Evolutionary conservation across 2,329 filamentous ascomycete species (phyloP).

Genomic region (Teratosphaeria nubilosa): DNA sequence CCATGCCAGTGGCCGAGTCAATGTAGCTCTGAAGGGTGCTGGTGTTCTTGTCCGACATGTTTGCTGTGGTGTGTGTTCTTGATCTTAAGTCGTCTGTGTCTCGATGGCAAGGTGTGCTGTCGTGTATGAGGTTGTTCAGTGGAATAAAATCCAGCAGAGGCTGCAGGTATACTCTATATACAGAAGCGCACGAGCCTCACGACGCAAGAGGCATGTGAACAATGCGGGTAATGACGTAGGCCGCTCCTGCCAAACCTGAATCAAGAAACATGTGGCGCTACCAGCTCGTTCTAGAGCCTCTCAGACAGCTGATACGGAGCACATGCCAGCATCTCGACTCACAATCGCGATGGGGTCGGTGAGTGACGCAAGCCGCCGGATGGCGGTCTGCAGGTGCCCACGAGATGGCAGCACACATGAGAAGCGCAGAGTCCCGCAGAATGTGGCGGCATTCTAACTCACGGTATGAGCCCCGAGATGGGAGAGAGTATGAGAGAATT

Average conservation of each 20-base stretch:
- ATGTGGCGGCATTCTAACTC: not conserved
- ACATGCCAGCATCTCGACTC: not conserved
- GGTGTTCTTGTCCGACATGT: constrained; percentile 47
- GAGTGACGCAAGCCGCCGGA: not conserved
- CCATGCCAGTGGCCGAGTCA: constrained; percentile 54
- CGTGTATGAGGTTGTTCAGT: not conserved
- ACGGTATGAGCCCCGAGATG: no score
- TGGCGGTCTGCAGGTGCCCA: not conserved
- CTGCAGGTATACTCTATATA: not conserved
- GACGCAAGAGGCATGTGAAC: not conserved
- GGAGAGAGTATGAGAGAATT: no score
- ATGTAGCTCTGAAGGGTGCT: constrained; percentile 73
- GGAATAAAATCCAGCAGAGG: not conserved
- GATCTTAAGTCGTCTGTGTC: not conserved
- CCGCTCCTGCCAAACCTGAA: not conserved
- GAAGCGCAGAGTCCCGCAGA: not conserved
- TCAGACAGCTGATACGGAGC: not conserved
- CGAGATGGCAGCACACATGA: not conserved
- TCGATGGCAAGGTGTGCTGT: not conserved
- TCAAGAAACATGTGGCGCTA: not conserved
- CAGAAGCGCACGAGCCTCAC: not conserved
- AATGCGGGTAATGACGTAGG: not conserved
- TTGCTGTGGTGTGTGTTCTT: constrained; percentile 2
- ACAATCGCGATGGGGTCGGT: not conserved
- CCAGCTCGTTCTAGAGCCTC: not conserved